A percentile compares a stretch with the other conserved stretches of the same genome.
Conservation (phyloP, 73 alveolate species). For the Paramecium pentaurelia region DNA sequence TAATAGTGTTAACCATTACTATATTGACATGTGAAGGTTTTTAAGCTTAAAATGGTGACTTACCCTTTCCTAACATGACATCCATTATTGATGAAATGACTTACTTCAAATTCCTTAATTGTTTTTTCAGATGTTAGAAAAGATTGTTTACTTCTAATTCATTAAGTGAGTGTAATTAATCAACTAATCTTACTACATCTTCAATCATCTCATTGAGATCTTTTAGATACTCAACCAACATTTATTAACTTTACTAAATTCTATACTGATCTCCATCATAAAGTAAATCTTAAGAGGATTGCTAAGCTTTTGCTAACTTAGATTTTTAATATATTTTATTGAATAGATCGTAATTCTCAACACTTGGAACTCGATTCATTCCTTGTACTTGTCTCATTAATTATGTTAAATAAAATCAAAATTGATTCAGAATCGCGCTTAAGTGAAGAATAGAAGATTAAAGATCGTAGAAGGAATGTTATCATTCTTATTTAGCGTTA, state of each 20-base stretch:
- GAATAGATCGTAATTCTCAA: background rate
- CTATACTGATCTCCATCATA: constrained; percentile 4
- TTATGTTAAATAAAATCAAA: constrained; percentile 41
- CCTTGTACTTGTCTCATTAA: constrained; percentile 25
- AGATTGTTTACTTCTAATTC: background rate
- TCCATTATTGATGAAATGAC: background rate
- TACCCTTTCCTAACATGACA: background rate
- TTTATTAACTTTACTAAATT: background rate
- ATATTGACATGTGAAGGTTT: constrained; percentile 30
- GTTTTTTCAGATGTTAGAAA: background rate
- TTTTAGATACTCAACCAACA: background rate
- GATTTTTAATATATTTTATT: background rate
- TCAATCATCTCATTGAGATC: constrained; percentile 4
- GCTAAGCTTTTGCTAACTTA: background rate
- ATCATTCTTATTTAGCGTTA: constrained; percentile 79
- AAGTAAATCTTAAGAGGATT: background rate
- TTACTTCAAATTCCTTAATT: background rate
- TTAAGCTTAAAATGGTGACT: background rate
- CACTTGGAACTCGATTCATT: background rate
- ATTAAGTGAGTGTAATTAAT: background rate
- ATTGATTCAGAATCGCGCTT: constrained; percentile 91
- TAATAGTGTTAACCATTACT: background rate
- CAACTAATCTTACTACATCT: background rate
- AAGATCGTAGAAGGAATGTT: constrained; percentile 84
- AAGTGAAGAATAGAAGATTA: constrained; percentile 84